A percentile compares a stretch with the other conserved stretches of the same genome.
phyloP scores from a whole-genome alignment of 2,329 filamentous ascomycete genomes.

The Pseudogymnoascus sp. region DNA sequence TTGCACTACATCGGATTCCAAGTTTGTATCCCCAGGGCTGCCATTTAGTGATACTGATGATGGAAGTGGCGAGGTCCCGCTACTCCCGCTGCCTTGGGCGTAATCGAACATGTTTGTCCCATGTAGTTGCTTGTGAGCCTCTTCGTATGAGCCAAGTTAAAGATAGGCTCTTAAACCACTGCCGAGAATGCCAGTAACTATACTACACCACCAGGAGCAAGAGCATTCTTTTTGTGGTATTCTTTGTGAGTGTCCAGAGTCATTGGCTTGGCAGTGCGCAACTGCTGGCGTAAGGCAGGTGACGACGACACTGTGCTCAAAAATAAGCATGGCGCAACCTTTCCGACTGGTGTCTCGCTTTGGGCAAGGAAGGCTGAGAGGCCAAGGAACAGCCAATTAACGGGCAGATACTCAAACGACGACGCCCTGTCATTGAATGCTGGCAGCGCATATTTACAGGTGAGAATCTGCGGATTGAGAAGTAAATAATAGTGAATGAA shows the following conservation, averaged over 20 bases:
- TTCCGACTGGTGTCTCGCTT: not conserved
- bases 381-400: not conserved
- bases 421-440: not conserved
- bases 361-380: not conserved
- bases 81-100: not conserved
- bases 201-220: not conserved
- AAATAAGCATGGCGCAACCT: conserved; percentile 1
- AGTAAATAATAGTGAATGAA: not conserved
- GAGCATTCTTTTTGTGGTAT: not conserved
- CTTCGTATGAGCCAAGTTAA: not conserved
- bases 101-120: not conserved
- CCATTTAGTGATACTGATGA: not conserved
- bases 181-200: not conserved
- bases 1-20: not conserved
- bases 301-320: not conserved
- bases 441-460: not conserved
- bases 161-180: not conserved
- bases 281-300: not conserved
- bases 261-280: not conserved
- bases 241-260: not conserved
- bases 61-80: not conserved
- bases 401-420: not conserved
- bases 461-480: not conserved
- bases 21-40: not conserved
- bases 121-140: not conserved